These are phyloP conservation scores for Diaporthe citriasiana DNA, from an alignment of 2,329 filamentous ascomycete genomes.

Conservation along the genomic window DNA sequence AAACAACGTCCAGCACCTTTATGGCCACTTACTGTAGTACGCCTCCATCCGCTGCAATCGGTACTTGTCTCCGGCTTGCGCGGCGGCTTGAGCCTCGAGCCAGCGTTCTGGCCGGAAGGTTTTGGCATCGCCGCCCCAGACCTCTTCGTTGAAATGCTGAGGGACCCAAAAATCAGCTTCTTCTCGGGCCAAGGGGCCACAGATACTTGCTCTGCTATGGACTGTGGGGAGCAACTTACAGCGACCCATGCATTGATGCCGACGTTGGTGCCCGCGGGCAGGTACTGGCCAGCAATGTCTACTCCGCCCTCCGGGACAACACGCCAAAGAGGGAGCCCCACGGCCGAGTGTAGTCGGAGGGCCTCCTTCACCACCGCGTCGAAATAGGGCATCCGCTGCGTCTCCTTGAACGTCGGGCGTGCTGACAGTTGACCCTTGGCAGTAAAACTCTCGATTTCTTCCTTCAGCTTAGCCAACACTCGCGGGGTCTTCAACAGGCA, in stretches of 20 bases:
- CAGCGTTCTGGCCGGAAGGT: conserved; percentile 40
- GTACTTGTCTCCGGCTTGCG: conserved; percentile 17
- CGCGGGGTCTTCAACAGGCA: conserved; percentile 54
- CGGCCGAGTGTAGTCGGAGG: conserved; percentile 63
- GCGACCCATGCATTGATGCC: conserved; percentile 41
- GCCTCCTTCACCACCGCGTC: conserved; percentile 68
- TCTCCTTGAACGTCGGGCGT: conserved; percentile 53
- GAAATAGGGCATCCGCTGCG: conserved; percentile 62
- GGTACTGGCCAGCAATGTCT: conserved; percentile 50
- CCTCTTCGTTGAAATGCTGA: conserved; percentile 33
- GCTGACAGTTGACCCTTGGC: conserved; percentile 41
- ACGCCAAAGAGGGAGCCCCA: conserved; percentile 64
- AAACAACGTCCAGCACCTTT: background rate
- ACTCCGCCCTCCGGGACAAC: conserved; percentile 61
- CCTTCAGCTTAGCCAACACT: conserved; percentile 45
- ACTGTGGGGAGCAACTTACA: background rate
- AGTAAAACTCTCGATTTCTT: conserved; percentile 46
- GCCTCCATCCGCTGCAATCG: conserved; percentile 36
- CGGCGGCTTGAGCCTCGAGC: conserved; percentile 37
- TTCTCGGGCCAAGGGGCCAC: background rate
- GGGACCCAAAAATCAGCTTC: background rate
- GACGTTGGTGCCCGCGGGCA: conserved; percentile 39
- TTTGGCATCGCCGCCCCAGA: conserved; percentile 38
- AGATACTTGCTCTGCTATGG: background rate
- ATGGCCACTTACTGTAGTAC: conserved; percentile 25